Evolutionary conservation across 177 flowering plant genomes (phyloP), one percentile per base, ranked within the genome.

Genomic region (Telopea speciosissima): DNA sequence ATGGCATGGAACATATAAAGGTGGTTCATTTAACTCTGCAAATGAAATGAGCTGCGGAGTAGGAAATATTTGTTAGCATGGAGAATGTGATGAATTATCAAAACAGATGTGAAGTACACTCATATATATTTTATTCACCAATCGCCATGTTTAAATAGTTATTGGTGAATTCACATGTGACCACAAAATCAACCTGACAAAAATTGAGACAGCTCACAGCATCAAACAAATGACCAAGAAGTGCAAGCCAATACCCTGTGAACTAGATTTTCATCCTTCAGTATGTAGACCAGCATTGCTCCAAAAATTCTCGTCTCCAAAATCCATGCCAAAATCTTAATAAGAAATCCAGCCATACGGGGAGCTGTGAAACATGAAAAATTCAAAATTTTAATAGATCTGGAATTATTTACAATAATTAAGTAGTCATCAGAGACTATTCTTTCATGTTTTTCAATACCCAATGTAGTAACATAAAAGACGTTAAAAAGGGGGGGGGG

Each of bases 301-400:
- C 96, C 93, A 24, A 94, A 52, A 25, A 88, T 68, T 56, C 78
- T 77, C 1, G 78, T 78, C 83, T 94, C 97, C 88, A 94, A 74
- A 70, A 88, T 69, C 96, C 91, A 87, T 42, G 77, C 86, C 62
- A 87, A 87, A 19, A 92, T 69, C 74, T 87, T 90, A 40, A 89
- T 85, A 44, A 88, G 56, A 62, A 87, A 31, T 66, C 98, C 98
- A 67, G 90, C 89, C 89, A 94, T 79, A 3, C 97, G 88, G 70
- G 97, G 98, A 78, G 95, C 98, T 92, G 71, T 40, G 25, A 11
- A 44, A 42, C 40, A 66, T 28, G 31, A 10, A 4, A 24, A 44
- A 12, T 16, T 63, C 24, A 1, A 62, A 24, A 33, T 23, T 65
- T 67, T 24, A 62, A 52, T 3, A 25, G 11, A 24, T 56, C 12